A percentile compares a stretch with the other conserved stretches of the same genome.
phyloP scores from a whole-genome alignment of 768 basidiomycete genomes.

The Baorangia bicolor region DNA sequence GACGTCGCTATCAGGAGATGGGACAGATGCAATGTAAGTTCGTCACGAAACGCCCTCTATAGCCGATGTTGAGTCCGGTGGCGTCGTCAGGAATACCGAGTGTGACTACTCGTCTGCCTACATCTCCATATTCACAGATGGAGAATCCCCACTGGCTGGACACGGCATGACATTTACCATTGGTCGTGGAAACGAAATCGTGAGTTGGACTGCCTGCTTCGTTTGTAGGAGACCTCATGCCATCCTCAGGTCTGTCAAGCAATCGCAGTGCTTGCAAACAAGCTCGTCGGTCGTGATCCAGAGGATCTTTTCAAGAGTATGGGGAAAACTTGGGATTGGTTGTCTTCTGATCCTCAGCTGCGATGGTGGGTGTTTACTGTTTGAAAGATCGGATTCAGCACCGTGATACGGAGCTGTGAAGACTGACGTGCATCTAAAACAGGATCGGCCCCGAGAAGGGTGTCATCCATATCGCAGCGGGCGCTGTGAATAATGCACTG shows the following conservation, averaged over 20 bases:
- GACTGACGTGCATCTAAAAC: slow-evolving; percentile 2
- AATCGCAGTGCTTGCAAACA: slow-evolving; percentile 73
- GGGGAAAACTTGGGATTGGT: slow-evolving; percentile 87
- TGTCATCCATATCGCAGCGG: slow-evolving; percentile 88
- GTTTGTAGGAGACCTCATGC: background rate
- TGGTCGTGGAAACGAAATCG: slow-evolving; percentile 93
- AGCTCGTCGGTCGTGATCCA: slow-evolving; percentile 79
- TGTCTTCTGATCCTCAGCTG: slow-evolving; percentile 86
- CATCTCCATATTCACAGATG: slow-evolving; percentile 66
- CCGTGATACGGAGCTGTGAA: background rate
- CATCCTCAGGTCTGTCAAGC: slow-evolving; percentile 68
- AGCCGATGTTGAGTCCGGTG: background rate
- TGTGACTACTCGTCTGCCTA: slow-evolving; percentile 97
- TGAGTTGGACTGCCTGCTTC: slow-evolving; percentile 27
- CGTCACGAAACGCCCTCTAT: background rate
- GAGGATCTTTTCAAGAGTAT: slow-evolving; percentile 85
- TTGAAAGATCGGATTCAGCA: background rate
- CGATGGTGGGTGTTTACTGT: slow-evolving; percentile 58
- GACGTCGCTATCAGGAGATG: slow-evolving; percentile 87
- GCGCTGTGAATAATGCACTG: slow-evolving; percentile 86
- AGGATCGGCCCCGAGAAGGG: slow-evolving; percentile 96
- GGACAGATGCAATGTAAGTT: slow-evolving; percentile 86
- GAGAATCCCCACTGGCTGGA: slow-evolving; percentile 70
- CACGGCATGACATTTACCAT: slow-evolving; percentile 95
- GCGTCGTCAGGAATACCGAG: slow-evolving; percentile 75